Evolutionary conservation across 2,329 filamentous ascomycete genomes (phyloP).

Genomic region (Colletotrichum ledebouriae): DNA sequence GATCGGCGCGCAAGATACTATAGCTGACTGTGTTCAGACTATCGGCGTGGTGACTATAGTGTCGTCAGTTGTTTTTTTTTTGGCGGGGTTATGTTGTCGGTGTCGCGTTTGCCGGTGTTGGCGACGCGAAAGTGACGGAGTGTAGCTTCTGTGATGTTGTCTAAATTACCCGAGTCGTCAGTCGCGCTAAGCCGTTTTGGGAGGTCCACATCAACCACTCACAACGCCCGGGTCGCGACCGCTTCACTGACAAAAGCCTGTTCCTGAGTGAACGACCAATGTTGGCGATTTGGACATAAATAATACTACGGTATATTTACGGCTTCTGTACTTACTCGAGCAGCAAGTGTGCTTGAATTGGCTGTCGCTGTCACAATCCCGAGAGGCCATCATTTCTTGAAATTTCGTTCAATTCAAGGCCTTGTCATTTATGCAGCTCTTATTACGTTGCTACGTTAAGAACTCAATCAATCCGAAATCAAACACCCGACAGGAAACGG

Average conservation of each 20-base stretch:
- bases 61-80: neutral
- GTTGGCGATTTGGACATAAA: neutral
- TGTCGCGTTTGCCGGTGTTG: constrained; percentile 35
- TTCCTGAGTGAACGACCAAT: constrained; percentile 4
- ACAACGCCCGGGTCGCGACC: constrained; percentile 41
- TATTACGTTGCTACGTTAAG: constrained; percentile 39
- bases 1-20: constrained; percentile 18
- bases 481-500: constrained; percentile 35
- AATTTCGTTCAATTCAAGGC: constrained; percentile 10
- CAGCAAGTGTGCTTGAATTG: no score
- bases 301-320: neutral
- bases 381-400: no score
- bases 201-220: constrained; percentile 39
- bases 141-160: constrained; percentile 41
- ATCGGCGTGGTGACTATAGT: neutral
- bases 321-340: no score
- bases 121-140: constrained; percentile 28
- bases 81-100: constrained; percentile 27
- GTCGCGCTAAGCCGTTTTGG: constrained; percentile 44
- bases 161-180: constrained; percentile 38
- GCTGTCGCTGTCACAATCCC: no score
- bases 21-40: neutral
- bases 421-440: constrained; percentile 41
- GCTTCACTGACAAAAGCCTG: constrained; percentile 23
- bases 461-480: constrained; percentile 38